Base-by-base conservation (phyloP, 768 basidiomycete species). In the Lyophyllum shimeji region DNA sequence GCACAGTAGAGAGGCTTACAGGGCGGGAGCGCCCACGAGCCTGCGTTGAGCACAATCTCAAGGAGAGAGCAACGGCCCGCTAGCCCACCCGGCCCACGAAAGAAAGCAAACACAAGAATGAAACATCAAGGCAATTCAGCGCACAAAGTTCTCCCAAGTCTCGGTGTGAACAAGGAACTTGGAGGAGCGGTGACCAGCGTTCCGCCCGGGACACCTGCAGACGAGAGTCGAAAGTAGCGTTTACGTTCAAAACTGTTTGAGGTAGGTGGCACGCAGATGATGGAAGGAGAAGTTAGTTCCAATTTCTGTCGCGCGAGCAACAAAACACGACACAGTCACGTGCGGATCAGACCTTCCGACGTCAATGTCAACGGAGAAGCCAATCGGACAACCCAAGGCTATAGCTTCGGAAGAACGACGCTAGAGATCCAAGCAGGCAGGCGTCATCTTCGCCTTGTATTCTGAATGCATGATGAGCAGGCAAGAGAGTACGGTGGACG, bases 201-300 rank as follows among this genome's bases (percentile, higher is more conserved):
- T 20, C 60, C 60, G 60, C 54, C 50, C 53, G 53, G 60, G 17
- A 55, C 55, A 56, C 23, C 31, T 34, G 49, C 40, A n/a, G 46
- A 17, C 18, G 37, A 46, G 3, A 18, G 15, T 40, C 45, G 12
- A 25, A 34, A 37, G 33, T 9, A 43, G 24, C 24, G 21, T 27
- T 42, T n/a, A 43, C 17, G 24, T 25, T 27, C 39, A 43, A 7
- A 18, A 42, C 3, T 2, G 13, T 18, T 27, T 29, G 4, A 29
- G 25, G 17, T 18, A n/a, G 50, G 23, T 43, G 40, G 15, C 9
- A 29, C 29, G n/a, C 29, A 29, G 29, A 29, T 5, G 29, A 9
- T 40, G 40, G 34, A 37, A 37, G 34, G 34, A 17, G 34, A 37
- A 6, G 34, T 12, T 9, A 13, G 4, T 37, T 37, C 34, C 7